Conservation (phyloP, 2,329 filamentous ascomycete genomes). For the Magnaporthales sp. region DNA sequence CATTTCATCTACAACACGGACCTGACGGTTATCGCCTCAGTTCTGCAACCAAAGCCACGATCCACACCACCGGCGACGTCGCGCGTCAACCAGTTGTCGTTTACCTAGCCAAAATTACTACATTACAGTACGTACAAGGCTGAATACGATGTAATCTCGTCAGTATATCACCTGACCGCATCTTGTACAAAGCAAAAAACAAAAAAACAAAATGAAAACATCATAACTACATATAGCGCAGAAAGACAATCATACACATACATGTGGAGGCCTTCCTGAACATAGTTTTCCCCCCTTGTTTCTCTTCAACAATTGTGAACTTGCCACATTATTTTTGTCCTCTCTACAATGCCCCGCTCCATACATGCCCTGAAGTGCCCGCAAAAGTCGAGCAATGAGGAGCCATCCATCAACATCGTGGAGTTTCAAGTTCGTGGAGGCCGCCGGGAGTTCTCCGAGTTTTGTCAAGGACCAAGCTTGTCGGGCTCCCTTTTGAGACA, state of each 20-base stretch:
- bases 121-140: background rate
- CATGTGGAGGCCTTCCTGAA: background rate
- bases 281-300: background rate
- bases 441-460: background rate
- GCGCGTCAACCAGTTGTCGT: background rate
- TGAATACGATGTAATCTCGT: background rate
- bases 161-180: background rate
- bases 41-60: background rate
- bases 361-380: background rate
- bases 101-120: background rate
- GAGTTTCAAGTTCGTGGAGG: background rate
- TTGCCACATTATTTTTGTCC: background rate
- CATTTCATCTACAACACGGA: background rate
- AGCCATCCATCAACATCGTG: background rate
- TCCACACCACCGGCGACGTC: background rate
- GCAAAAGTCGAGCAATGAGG: background rate
- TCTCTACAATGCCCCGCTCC: background rate
- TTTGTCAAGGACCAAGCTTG: background rate
- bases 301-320: background rate
- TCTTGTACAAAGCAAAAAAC: background rate
- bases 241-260: background rate
- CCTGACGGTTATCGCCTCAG: background rate
- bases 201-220: background rate
- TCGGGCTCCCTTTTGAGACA: background rate
- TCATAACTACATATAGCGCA: too few species aligned